Conservation (phyloP, 2,329 filamentous ascomycete genomes). For the Colletotrichum agaves region DNA sequence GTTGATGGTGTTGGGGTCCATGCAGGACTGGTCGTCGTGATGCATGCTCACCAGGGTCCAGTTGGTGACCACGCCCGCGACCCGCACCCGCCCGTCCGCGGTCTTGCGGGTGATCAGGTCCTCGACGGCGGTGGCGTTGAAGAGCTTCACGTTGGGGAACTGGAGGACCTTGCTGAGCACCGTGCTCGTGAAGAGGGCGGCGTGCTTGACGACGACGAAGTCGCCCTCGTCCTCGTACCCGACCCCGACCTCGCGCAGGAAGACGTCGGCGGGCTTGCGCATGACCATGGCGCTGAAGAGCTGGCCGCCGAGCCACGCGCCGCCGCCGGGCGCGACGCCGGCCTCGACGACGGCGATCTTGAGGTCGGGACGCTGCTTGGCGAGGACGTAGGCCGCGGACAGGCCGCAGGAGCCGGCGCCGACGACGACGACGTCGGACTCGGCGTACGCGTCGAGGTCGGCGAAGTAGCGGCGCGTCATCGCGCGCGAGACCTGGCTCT, state of each 20-base stretch:
- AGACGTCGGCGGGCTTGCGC: conserved; percentile 89
- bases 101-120: conserved; percentile 86
- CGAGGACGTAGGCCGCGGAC: conserved; percentile 85
- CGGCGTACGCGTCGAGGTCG: conserved; percentile 88
- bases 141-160: conserved; percentile 94
- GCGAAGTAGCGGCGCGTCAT: conserved; percentile 95
- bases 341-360: conserved; percentile 94
- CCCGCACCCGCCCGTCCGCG: conserved; percentile 66
- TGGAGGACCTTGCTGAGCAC: conserved; percentile 83
- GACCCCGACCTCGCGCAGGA: conserved; percentile 83
- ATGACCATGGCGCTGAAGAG: conserved; percentile 96
- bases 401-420: conserved; percentile 91
- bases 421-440: conserved; percentile 93
- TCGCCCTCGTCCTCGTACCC: conserved; percentile 83
- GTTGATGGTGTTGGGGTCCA: conserved; percentile 98
- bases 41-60: conserved; percentile 93
- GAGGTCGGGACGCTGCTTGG: conserved; percentile 84
- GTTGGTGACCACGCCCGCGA: conserved; percentile 93
- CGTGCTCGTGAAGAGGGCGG: conserved; percentile 90
- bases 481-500: conserved; percentile 90
- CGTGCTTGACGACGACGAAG: conserved; percentile 94
- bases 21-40: conserved; percentile 91
- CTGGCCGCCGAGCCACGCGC: conserved; percentile 93
- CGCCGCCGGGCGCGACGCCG: conserved; percentile 85
- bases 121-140: conserved; percentile 94